phyloP scores from a whole-genome alignment of 1,139 yeast species.

The Taphrina pruni region DNA sequence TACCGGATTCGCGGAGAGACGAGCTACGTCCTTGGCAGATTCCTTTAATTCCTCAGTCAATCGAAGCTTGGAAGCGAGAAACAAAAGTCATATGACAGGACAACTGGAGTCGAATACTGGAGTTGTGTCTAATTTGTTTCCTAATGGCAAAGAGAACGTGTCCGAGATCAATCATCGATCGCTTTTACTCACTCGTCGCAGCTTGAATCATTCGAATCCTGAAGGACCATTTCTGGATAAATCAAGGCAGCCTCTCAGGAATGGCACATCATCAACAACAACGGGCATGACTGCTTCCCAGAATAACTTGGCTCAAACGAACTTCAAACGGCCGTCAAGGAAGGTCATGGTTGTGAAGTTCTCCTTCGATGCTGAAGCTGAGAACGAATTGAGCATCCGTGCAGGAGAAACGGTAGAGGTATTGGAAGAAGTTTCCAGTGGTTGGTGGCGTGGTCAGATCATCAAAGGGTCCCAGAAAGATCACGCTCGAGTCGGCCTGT shows the following conservation, averaged over 20 bases:
- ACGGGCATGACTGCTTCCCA: not conserved
- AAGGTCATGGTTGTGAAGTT: slow-evolving; percentile 39
- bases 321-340: not conserved
- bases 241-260: not conserved
- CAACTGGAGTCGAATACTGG: not conserved
- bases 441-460: slow-evolving; percentile 48
- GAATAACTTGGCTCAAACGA: not conserved
- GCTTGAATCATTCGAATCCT: not conserved
- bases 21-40: not conserved
- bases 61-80: too few relatives aligned
- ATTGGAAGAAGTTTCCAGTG: slow-evolving; percentile 46
- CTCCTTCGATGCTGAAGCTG: slow-evolving; percentile 46
- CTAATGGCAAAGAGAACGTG: not conserved
- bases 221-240: not conserved
- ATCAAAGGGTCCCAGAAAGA: slow-evolving; percentile 26
- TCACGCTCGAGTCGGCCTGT: slow-evolving; percentile 41
- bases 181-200: not conserved
- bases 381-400: slow-evolving; percentile 45
- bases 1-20: not conserved
- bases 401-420: slow-evolving; percentile 46
- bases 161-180: not conserved
- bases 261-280: not conserved
- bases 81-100: too few relatives aligned
- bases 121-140: not conserved
- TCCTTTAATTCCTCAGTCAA: not conserved